A percentile compares a stretch with the other conserved stretches of the same genome.
phyloP scores from a whole-genome alignment of 2,329 filamentous ascomycete genomes.

The Arthrinium phaeospermum region DNA sequence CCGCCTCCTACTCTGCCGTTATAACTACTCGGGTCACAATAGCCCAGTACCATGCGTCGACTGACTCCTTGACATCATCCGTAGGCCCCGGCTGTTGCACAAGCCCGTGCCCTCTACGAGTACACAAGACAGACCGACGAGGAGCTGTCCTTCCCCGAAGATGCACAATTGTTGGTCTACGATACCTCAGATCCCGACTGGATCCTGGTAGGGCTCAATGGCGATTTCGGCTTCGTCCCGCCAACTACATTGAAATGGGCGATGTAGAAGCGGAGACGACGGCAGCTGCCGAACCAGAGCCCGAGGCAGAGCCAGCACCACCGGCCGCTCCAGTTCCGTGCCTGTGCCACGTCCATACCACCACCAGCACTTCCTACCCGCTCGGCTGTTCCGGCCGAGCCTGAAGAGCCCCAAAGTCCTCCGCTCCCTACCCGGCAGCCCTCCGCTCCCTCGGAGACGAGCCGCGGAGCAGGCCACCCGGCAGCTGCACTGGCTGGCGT shows the following conservation, averaged over 20 bases:
- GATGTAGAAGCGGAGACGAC: slow-evolving; percentile 44
- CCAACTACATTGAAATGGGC: slow-evolving; percentile 89
- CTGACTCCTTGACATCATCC: slow-evolving; percentile 8
- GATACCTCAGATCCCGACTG: slow-evolving; percentile 94
- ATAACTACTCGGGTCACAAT: slow-evolving; percentile 50
- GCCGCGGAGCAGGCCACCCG: slow-evolving; percentile 49
- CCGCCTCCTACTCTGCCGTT: neutral
- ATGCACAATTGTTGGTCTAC: slow-evolving; percentile 81
- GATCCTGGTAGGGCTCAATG: slow-evolving; percentile 86
- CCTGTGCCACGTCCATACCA: slow-evolving; percentile 27
- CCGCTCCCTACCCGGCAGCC: slow-evolving; percentile 45
- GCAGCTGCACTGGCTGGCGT: slow-evolving; percentile 62
- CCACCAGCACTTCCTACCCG: slow-evolving; percentile 47
- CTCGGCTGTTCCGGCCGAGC: slow-evolving; percentile 42
- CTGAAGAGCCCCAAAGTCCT: slow-evolving; percentile 45
- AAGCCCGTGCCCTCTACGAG: slow-evolving; percentile 95
- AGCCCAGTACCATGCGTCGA: slow-evolving; percentile 51
- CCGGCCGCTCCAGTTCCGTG: slow-evolving; percentile 27
- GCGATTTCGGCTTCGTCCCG: slow-evolving; percentile 90
- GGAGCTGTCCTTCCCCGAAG: slow-evolving; percentile 94
- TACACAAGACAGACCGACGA: slow-evolving; percentile 97
- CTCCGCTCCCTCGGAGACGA: slow-evolving; percentile 33
- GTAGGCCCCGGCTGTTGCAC: slow-evolving; percentile 68
- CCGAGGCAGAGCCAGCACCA: slow-evolving; percentile 37
- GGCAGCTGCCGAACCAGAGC: slow-evolving; percentile 43